These are phyloP conservation scores for Epichloe aotearoae DNA, from an alignment of 2,329 filamentous ascomycete genomes.

Conservation along the genomic window DNA sequence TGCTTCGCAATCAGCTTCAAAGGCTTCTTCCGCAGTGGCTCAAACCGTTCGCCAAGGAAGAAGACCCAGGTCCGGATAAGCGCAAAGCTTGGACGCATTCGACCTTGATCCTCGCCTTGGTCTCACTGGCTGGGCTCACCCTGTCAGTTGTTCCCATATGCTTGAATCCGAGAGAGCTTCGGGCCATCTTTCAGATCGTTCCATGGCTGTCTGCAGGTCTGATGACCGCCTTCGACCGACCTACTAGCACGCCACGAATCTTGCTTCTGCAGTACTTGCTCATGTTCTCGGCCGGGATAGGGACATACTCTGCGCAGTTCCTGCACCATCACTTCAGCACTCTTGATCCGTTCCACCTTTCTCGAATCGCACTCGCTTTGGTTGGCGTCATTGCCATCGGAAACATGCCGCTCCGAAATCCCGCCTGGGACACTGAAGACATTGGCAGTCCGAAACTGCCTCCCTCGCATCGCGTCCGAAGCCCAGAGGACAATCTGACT, in stretches of 20 bases:
- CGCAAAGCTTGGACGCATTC: constrained; percentile 25
- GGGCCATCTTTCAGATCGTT: constrained; percentile 20
- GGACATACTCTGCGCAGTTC: constrained; percentile 18
- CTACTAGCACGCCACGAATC: constrained; percentile 27
- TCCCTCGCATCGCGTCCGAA: constrained; percentile 36
- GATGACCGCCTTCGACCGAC: constrained; percentile 24
- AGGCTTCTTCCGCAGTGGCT: constrained; percentile 26
- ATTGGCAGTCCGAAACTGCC: constrained; percentile 17
- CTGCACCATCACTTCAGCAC: constrained; percentile 11
- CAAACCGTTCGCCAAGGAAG: constrained; percentile 30
- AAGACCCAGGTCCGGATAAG: constrained; percentile 11
- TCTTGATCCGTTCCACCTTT: constrained; percentile 13
- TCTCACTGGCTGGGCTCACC: constrained; percentile 22
- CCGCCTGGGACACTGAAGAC: constrained; percentile 18
- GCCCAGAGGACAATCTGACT: constrained; percentile 64
- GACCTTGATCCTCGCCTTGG: constrained; percentile 21
- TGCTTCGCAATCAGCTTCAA: constrained; percentile 13
- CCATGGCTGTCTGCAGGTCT: constrained; percentile 27
- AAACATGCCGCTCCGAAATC: constrained; percentile 25
- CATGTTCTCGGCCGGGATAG: constrained; percentile 19
- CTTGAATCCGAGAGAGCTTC: constrained; percentile 14
- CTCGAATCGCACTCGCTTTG: constrained; percentile 11
- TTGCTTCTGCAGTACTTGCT: constrained; percentile 26
- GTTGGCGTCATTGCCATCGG: constrained; percentile 18
- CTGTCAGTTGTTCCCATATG: constrained; percentile 19